A percentile compares a stretch with the other conserved stretches of the same genome.
Evolutionary conservation across 1,284 basidiomycete species (phyloP).

Genomic region (Trichosporon sp.): DNA sequence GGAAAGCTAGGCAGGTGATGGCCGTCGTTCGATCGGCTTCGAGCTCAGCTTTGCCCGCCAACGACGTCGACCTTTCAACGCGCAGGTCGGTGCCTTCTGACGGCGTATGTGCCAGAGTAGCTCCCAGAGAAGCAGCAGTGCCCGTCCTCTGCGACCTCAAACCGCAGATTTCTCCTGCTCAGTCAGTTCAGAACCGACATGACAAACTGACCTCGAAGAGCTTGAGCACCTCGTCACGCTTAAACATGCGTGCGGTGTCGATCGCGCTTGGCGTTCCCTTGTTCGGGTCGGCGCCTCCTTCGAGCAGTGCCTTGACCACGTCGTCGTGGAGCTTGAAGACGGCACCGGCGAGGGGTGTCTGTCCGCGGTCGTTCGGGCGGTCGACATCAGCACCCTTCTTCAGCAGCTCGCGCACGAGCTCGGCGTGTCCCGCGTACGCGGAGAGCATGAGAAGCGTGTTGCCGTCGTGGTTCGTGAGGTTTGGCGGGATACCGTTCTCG

Average conservation of each 20-base stretch:
- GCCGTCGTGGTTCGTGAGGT: constrained; percentile 76
- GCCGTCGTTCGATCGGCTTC: background rate
- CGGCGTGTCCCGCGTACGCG: constrained; percentile 72
- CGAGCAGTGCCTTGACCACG: constrained; percentile 65
- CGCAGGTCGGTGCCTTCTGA: background rate
- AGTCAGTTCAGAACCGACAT: background rate
- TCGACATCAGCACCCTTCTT: constrained; percentile 68
- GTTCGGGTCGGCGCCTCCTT: constrained; percentile 69
- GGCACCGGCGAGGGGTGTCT: constrained; percentile 78
- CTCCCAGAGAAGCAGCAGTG: too few species aligned
- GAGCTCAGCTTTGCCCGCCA: background rate
- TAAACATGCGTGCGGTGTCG: constrained; percentile 60
- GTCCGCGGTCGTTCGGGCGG: constrained; percentile 71
- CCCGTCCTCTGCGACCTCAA: background rate
- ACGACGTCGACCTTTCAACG: background rate
- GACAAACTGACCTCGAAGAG: constrained; percentile 20
- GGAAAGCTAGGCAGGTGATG: background rate
- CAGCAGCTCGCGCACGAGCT: constrained; percentile 64
- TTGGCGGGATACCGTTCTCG: constrained; percentile 72
- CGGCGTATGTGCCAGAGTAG: too few species aligned
- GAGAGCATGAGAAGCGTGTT: constrained; percentile 82
- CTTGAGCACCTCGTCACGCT: constrained; percentile 27
- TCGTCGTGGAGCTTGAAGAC: constrained; percentile 73
- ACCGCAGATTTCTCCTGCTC: background rate
- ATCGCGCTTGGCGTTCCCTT: constrained; percentile 72